Percentiles rank a stretch among this genome's conserved stretches.
phyloP scores from a whole-genome alignment of 2,329 filamentous ascomycete genomes.

The Colletotrichum sp. region DNA sequence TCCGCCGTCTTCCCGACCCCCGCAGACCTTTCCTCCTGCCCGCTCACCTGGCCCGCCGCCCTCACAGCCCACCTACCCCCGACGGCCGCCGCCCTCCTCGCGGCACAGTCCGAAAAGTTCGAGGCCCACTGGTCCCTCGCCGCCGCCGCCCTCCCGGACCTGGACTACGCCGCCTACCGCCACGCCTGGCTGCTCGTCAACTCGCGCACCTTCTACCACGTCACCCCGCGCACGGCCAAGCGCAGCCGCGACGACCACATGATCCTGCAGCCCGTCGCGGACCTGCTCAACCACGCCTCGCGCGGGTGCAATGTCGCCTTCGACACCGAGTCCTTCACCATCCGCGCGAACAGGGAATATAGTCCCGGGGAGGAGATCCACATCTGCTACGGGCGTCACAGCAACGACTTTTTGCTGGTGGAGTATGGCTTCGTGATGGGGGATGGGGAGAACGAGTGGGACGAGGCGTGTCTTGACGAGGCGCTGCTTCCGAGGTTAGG shows the following conservation, averaged over 20 bases:
- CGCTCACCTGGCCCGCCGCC: slow-evolving; percentile 51
- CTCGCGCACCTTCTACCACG: slow-evolving; percentile 67
- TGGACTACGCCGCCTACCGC: slow-evolving; percentile 48
- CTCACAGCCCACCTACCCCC: slow-evolving; percentile 53
- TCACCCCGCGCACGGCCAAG: slow-evolving; percentile 47
- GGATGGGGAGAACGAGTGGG: slow-evolving; percentile 54
- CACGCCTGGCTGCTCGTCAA: slow-evolving; percentile 66
- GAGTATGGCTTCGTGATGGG: slow-evolving; percentile 65
- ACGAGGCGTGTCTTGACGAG: slow-evolving; percentile 53
- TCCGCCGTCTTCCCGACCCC: slow-evolving; percentile 69
- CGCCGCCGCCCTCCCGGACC: slow-evolving; percentile 29
- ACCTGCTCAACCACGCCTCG: slow-evolving; percentile 69
- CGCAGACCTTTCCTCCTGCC: slow-evolving; percentile 60
- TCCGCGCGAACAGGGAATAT: slow-evolving; percentile 58
- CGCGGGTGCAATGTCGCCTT: slow-evolving; percentile 58
- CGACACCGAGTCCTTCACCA: slow-evolving; percentile 54
- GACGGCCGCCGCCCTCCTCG: slow-evolving; percentile 49
- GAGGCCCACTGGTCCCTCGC: slow-evolving; percentile 43
- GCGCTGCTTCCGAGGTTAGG: slow-evolving; percentile 46
- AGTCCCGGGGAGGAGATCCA: slow-evolving; percentile 67
- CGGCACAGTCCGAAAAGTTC: slow-evolving; percentile 54
- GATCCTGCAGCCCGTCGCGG: slow-evolving; percentile 73
- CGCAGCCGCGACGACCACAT: slow-evolving; percentile 62
- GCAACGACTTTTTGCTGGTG: slow-evolving; percentile 73
- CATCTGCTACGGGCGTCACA: slow-evolving; percentile 73